Percentiles rank a stretch among this genome's conserved stretches.
These are phyloP conservation scores for Sarocladium kiliense DNA, from an alignment of 2,329 filamentous ascomycete genomes.

Conservation along the genomic window DNA sequence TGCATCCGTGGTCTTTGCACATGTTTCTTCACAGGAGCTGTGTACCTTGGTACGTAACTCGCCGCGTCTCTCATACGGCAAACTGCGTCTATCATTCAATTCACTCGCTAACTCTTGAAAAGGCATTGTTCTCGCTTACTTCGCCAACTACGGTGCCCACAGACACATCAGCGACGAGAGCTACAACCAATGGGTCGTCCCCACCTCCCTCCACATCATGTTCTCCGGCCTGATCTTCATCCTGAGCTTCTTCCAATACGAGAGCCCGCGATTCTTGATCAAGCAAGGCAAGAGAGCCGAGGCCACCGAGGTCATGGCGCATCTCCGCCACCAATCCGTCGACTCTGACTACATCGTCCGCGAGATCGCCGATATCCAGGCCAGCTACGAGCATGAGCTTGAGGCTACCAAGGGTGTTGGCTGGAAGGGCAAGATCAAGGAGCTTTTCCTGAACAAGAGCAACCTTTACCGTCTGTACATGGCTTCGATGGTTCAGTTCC, in stretches of 20 bases:
- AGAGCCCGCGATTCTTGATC: constrained; percentile 23
- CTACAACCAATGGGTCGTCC: constrained; percentile 33
- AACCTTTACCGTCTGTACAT: constrained; percentile 21
- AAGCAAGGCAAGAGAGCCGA: constrained; percentile 27
- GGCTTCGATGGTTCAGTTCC: constrained; percentile 17
- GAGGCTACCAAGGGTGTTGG: constrained; percentile 10
- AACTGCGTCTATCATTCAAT: no score
- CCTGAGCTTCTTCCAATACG: constrained; percentile 15
- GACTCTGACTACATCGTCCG: constrained; percentile 31
- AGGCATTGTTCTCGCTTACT: constrained; percentile 62
- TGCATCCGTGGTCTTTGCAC: constrained; percentile 63
- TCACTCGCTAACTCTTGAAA: no score
- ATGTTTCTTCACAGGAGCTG: constrained; percentile 32
- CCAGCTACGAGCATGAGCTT: constrained; percentile 17
- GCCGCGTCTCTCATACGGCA: no score
- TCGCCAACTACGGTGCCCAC: constrained; percentile 52
- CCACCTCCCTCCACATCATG: constrained; percentile 63
- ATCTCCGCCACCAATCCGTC: constrained; percentile 30
- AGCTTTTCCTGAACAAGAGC: constrained; percentile 15
- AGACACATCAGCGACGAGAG: constrained; percentile 32
- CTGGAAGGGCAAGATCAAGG: constrained; percentile 14
- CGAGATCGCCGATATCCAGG: constrained; percentile 25
- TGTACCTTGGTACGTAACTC: constrained; percentile 63
- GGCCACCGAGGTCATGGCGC: constrained; percentile 30
- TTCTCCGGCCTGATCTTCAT: constrained; percentile 16